Evolutionary conservation across 495 filamentous ascomycete species (phyloP).

Genomic region (Podospora tetraspora): DNA sequence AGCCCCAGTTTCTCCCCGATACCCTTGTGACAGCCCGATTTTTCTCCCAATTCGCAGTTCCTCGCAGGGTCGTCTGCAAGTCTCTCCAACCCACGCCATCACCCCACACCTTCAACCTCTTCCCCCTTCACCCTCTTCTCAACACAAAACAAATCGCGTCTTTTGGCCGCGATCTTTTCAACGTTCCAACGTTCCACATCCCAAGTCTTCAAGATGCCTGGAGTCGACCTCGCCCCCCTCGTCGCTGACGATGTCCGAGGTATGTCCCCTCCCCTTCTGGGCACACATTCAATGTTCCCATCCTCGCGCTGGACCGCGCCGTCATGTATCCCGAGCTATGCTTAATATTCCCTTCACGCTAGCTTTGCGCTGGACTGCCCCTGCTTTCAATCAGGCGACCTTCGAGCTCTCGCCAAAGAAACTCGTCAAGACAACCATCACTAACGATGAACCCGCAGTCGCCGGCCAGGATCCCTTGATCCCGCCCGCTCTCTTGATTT

Average conservation of each 20-base stretch:
- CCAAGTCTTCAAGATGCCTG: constrained; percentile 35
- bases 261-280: constrained; percentile 17
- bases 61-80: background rate
- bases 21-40: background rate
- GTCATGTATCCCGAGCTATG: background rate
- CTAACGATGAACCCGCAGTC: constrained; percentile 51
- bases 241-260: constrained; percentile 48
- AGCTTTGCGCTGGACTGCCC: background rate
- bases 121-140: background rate
- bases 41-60: background rate
- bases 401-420: background rate
- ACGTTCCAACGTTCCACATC: background rate
- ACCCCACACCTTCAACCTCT: constrained; percentile 3
- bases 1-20: background rate
- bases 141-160: background rate
- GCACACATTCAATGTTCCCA: background rate
- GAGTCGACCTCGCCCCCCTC: constrained; percentile 42
- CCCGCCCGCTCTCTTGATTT: constrained; percentile 78
- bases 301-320: background rate
- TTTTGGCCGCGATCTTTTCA: background rate
- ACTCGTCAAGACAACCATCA: constrained; percentile 7
- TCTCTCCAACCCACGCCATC: background rate
- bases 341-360: background rate
- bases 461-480: constrained; percentile 93
- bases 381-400: background rate